phyloP scores from a whole-genome alignment of 129 eudicot genomes.

The Pittosporum tobira region DNA sequence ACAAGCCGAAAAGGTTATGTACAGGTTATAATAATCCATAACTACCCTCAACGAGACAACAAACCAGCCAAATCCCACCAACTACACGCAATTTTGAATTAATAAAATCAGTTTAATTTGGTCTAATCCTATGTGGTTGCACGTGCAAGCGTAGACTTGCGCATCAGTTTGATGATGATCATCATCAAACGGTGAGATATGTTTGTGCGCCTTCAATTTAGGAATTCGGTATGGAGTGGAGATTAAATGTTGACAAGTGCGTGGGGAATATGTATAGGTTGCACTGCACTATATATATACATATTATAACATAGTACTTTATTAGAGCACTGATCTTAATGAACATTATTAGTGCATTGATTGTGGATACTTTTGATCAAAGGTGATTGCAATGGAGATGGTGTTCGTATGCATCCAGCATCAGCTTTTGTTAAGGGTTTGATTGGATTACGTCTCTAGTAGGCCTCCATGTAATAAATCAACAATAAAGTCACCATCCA shows the following conservation, averaged over 20 bases:
- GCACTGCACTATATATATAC: too few relatives aligned
- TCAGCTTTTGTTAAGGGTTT: not conserved
- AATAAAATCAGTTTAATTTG: not conserved
- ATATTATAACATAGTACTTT: not conserved
- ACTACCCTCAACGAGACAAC: slow-evolving; percentile 11
- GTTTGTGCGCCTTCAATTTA: not conserved
- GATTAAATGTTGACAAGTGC: too few relatives aligned
- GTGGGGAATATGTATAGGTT: too few relatives aligned
- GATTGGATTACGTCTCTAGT: not conserved
- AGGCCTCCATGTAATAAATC: not conserved
- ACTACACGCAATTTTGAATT: not conserved
- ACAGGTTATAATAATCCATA: not conserved
- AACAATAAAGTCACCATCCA: not conserved
- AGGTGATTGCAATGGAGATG: not conserved
- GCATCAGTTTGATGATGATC: not conserved
- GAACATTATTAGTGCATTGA: not conserved
- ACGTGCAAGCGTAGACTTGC: too few relatives aligned
- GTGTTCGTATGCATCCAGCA: too few relatives aligned
- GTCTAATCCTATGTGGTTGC: not conserved
- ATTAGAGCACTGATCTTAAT: not conserved
- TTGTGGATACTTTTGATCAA: not conserved
- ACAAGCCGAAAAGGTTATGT: not conserved
- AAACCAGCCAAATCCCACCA: slow-evolving; percentile 1
- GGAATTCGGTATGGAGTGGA: too few relatives aligned
- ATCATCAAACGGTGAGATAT: not conserved